A percentile compares a stretch with the other conserved stretches of the same genome.
phyloP scores from a whole-genome alignment of 345 rosid species.

The Syzygium oleosum region DNA sequence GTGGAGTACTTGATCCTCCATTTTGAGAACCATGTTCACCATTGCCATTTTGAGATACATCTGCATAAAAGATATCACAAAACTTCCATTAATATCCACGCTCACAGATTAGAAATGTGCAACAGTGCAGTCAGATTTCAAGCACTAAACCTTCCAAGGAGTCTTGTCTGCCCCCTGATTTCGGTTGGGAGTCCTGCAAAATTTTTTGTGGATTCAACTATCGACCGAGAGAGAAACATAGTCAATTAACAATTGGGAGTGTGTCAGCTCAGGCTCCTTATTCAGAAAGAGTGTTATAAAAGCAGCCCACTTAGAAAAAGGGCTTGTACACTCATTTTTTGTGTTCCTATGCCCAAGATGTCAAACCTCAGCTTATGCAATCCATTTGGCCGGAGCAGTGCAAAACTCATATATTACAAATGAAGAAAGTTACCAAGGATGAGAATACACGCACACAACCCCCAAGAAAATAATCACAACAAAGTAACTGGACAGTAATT shows the following conservation, averaged over 20 bases:
- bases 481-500: background rate
- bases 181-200: conserved; percentile 57
- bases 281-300: background rate
- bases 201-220: background rate
- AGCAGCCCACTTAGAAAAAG: background rate
- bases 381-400: background rate
- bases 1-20: conserved; percentile 49
- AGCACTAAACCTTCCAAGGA: conserved; percentile 52
- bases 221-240: background rate
- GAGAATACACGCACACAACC: background rate
- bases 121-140: background rate
- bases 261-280: background rate
- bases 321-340: background rate
- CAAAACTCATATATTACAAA: background rate
- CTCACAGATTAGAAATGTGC: background rate
- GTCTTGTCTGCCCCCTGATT: conserved; percentile 74
- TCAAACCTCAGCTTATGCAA: background rate
- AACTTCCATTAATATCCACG: background rate
- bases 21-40: conserved; percentile 54
- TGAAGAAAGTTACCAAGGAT: background rate
- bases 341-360: background rate
- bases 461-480: background rate
- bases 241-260: background rate
- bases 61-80: conserved; percentile 17
- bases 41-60: conserved; percentile 72